phyloP scores from a whole-genome alignment of 2,329 filamentous ascomycete genomes.

The Cladosporium halotolerans region DNA sequence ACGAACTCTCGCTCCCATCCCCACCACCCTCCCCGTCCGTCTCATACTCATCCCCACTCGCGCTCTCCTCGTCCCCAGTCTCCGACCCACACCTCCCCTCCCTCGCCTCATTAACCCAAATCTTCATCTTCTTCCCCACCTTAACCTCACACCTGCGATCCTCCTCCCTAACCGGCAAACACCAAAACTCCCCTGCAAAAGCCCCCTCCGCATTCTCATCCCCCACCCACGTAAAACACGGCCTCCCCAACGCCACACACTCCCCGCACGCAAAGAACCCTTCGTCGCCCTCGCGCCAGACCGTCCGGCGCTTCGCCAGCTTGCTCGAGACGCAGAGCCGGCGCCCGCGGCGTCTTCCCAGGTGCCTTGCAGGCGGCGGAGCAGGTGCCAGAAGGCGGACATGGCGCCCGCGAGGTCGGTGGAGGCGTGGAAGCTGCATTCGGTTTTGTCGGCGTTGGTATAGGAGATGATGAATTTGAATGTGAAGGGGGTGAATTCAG shows the following conservation, averaged over 20 bases:
- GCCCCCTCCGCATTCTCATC: slow-evolving; percentile 16
- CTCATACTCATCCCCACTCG: not conserved
- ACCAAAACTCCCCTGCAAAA: slow-evolving; percentile 18
- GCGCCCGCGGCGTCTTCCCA: slow-evolving; percentile 22
- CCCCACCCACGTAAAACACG: slow-evolving; percentile 19
- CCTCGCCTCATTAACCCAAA: slow-evolving; percentile 19
- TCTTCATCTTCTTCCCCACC: slow-evolving; percentile 20
- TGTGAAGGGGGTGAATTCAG: not conserved
- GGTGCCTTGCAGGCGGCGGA: slow-evolving; percentile 13
- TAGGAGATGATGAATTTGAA: slow-evolving; percentile 8
- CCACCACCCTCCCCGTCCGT: not conserved
- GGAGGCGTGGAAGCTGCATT: not conserved
- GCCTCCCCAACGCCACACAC: slow-evolving; percentile 18
- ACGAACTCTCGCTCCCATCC: not conserved
- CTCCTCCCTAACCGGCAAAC: slow-evolving; percentile 23
- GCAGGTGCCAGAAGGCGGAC: slow-evolving; percentile 10
- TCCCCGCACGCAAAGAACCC: slow-evolving; percentile 22
- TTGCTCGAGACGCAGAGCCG: slow-evolving; percentile 20
- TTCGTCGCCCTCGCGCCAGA: slow-evolving; percentile 19
- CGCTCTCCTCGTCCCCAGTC: too few relatives aligned
- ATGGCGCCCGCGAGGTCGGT: slow-evolving; percentile 12
- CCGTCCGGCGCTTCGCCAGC: slow-evolving; percentile 14
- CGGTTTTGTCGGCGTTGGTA: not conserved
- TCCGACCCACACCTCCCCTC: not conserved
- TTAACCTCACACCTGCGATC: slow-evolving; percentile 18